A percentile compares a stretch with the other conserved stretches of the same genome.
Conservation (phyloP, 2,329 filamentous ascomycete genomes). For the Orbilia blumenaviensis region DNA sequence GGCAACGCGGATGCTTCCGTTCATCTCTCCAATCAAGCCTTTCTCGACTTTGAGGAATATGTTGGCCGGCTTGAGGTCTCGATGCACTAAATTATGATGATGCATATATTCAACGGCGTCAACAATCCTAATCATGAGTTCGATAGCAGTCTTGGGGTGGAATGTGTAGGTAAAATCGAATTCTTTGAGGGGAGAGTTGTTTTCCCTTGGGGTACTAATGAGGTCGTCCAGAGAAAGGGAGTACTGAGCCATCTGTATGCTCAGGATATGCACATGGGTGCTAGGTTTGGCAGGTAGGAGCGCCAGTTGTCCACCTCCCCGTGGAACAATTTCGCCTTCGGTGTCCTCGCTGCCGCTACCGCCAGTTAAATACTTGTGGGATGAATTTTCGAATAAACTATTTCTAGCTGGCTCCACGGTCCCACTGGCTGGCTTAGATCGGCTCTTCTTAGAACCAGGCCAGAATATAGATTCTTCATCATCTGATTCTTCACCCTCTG, state of each 20-base stretch:
- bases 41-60: slow-evolving; percentile 69
- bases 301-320: background rate
- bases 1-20: slow-evolving; percentile 63
- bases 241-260: slow-evolving; percentile 74
- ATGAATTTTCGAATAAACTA: background rate
- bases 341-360: slow-evolving; percentile 57
- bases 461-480: too few species aligned
- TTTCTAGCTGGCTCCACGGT: background rate
- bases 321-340: slow-evolving; percentile 57
- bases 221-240: slow-evolving; percentile 71
- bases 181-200: slow-evolving; percentile 47
- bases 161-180: slow-evolving; percentile 68
- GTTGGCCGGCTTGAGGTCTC: slow-evolving; percentile 75
- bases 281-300: slow-evolving; percentile 59
- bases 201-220: slow-evolving; percentile 62
- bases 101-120: slow-evolving; percentile 74
- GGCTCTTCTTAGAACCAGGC: too few species aligned
- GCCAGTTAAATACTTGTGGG: slow-evolving; percentile 56
- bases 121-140: slow-evolving; percentile 69
- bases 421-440: too few species aligned
- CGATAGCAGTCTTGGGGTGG: slow-evolving; percentile 68
- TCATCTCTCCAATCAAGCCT: slow-evolving; percentile 58
- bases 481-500: background rate
- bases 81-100: slow-evolving; percentile 69
- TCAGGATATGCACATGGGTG: slow-evolving; percentile 57